phyloP scores from a whole-genome alignment of 2,329 filamentous ascomycete genomes.

The Sphaerulina musiva region DNA sequence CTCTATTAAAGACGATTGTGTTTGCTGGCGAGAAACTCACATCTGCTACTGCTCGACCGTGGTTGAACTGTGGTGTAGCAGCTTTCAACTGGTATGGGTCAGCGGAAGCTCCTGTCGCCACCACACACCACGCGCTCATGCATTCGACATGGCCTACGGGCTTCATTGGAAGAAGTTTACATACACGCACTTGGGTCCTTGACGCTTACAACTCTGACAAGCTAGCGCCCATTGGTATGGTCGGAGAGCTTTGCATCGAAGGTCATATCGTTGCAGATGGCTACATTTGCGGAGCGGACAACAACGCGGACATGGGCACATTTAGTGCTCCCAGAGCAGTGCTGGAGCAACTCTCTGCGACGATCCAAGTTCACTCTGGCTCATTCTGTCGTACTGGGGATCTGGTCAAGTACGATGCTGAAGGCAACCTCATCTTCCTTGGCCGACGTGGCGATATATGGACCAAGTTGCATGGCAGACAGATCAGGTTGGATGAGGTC shows the following conservation, averaged over 20 bases:
- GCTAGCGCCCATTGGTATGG: constrained; percentile 10
- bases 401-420: constrained; percentile 34
- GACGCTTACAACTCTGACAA: not conserved
- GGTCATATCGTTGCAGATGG: constrained; percentile 41
- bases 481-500: constrained; percentile 70
- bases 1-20: constrained; percentile 10
- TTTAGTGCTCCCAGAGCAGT: not conserved
- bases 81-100: constrained; percentile 43
- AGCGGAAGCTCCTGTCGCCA: constrained; percentile 29
- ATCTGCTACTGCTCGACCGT: constrained; percentile 5
- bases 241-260: constrained; percentile 43
- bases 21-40: constrained; percentile 16
- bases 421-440: constrained; percentile 44
- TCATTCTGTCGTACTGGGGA: constrained; percentile 20
- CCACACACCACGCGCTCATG: not conserved
- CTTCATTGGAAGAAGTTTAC: not conserved
- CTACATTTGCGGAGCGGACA: constrained; percentile 35
- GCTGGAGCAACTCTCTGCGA: not conserved
- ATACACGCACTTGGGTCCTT: not conserved
- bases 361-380: too few relatives aligned
- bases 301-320: constrained; percentile 28
- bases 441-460: constrained; percentile 64
- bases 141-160: not conserved
- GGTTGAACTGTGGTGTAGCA: constrained; percentile 21
- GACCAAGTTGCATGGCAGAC: constrained; percentile 69